Percentiles rank a stretch among this genome's conserved stretches.
phyloP scores from a whole-genome alignment of 441 rosid genomes.

The Dalechampia spathulata region DNA sequence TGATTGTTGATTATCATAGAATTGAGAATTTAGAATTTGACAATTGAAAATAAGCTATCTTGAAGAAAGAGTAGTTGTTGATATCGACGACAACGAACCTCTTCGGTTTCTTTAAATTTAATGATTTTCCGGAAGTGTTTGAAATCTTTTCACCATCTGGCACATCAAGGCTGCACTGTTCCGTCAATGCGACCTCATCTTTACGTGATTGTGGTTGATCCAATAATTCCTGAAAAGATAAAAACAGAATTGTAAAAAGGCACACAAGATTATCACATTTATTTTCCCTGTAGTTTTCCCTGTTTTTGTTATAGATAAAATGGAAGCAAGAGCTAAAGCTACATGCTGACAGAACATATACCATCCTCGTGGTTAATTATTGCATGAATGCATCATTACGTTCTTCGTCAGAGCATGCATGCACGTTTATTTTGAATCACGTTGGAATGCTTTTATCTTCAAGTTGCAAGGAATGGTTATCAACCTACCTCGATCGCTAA shows the following conservation, averaged over 20 bases:
- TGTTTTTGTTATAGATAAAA: too few species aligned
- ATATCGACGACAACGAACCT: conserved; percentile 33
- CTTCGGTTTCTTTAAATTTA: conserved; percentile 47
- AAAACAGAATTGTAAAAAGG: conserved; percentile 1
- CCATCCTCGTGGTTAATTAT: too few species aligned
- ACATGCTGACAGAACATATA: too few species aligned
- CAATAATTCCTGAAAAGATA: conserved; percentile 18
- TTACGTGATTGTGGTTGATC: conserved; percentile 18
- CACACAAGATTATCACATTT: background rate
- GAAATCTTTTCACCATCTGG: conserved; percentile 22
- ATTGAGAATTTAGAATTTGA: background rate
- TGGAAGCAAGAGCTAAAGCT: too few species aligned
- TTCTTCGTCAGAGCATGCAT: too few species aligned
- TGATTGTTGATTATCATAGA: conserved; percentile 18
- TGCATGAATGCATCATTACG: too few species aligned
- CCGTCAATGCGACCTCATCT: conserved; percentile 15
- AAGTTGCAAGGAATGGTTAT: background rate
- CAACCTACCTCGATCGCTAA: background rate
- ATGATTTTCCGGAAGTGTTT: conserved; percentile 29
- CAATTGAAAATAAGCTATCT: background rate
- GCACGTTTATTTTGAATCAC: too few species aligned
- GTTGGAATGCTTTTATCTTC: too few species aligned
- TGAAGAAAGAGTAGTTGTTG: background rate
- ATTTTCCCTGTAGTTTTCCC: background rate
- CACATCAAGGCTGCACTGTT: conserved; percentile 13